phyloP scores from a whole-genome alignment of 2,329 filamentous ascomycete genomes.

The Domatiomyces catenatus region DNA sequence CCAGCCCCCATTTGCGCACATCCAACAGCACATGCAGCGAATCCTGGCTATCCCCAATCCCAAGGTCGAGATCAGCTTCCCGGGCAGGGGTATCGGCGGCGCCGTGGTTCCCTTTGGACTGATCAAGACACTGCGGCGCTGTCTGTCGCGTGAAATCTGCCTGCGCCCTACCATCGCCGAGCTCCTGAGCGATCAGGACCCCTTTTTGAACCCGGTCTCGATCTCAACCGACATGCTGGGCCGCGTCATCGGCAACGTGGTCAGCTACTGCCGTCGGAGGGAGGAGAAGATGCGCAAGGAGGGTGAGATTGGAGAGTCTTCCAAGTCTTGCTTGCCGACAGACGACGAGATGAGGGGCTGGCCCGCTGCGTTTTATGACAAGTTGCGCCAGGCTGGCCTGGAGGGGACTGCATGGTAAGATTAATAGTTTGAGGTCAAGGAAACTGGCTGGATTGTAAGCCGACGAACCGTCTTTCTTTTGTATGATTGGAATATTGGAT shows the following conservation, averaged over 20 bases:
- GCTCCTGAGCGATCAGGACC: slow-evolving; percentile 39
- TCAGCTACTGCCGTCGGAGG: slow-evolving; percentile 38
- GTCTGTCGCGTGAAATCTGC: slow-evolving; percentile 43
- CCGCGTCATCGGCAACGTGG: slow-evolving; percentile 44
- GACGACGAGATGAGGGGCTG: slow-evolving; percentile 39
- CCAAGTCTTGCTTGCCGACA: slow-evolving; percentile 33
- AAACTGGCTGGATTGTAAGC: background rate
- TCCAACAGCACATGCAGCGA: slow-evolving; percentile 68
- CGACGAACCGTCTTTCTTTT: no score
- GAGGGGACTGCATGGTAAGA: slow-evolving; percentile 21
- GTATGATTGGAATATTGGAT: background rate
- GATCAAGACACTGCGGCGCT: slow-evolving; percentile 40
- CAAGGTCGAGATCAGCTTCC: slow-evolving; percentile 33
- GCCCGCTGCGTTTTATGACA: slow-evolving; percentile 34
- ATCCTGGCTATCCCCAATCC: slow-evolving; percentile 44
- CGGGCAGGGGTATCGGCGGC: slow-evolving; percentile 30
- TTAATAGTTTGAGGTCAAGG: no score
- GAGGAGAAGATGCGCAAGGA: slow-evolving; percentile 14
- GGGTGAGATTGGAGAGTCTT: slow-evolving; percentile 22
- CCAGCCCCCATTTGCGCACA: slow-evolving; percentile 87
- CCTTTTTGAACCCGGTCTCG: slow-evolving; percentile 42
- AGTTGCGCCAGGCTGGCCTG: slow-evolving; percentile 32
- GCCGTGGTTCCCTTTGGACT: slow-evolving; percentile 40
- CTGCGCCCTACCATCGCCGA: slow-evolving; percentile 42
- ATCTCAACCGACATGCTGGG: slow-evolving; percentile 44